phyloP scores from a whole-genome alignment of 202 grass and related monocot species.

The Digitaria exilis region DNA sequence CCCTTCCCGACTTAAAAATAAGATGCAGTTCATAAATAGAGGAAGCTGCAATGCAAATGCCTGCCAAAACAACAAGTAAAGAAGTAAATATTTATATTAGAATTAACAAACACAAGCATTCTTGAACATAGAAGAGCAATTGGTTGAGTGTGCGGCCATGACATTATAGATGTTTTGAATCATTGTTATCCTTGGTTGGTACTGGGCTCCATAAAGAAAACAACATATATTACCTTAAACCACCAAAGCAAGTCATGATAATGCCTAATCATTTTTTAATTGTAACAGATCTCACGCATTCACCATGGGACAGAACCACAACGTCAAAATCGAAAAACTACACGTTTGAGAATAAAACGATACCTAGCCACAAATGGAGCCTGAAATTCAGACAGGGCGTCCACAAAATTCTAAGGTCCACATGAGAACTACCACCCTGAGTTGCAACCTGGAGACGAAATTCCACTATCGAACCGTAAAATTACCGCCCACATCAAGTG shows the following conservation, averaged over 20 bases:
- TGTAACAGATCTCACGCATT: neutral
- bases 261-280: neutral
- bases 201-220: neutral
- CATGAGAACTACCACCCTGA: neutral
- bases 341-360: neutral
- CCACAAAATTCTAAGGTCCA: constrained; percentile 13
- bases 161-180: constrained; percentile 1
- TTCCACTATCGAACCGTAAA: neutral
- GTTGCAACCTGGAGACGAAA: neutral
- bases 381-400: neutral
- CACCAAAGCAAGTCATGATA: neutral
- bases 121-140: neutral
- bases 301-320: neutral
- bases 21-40: constrained; percentile 87
- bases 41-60: constrained; percentile 89
- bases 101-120: constrained; percentile 28
- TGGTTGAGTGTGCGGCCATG: constrained; percentile 6
- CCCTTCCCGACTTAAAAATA: constrained; percentile 95
- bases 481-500: neutral
- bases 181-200: constrained; percentile 1
- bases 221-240: neutral
- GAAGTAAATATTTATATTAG: neutral
- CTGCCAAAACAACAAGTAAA: constrained; percentile 55
- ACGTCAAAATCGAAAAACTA: constrained; percentile 11
- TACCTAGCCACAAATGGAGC: neutral